Conservation (phyloP, 2,329 filamentous ascomycete genomes). For the Mycosphaerella sp. region DNA sequence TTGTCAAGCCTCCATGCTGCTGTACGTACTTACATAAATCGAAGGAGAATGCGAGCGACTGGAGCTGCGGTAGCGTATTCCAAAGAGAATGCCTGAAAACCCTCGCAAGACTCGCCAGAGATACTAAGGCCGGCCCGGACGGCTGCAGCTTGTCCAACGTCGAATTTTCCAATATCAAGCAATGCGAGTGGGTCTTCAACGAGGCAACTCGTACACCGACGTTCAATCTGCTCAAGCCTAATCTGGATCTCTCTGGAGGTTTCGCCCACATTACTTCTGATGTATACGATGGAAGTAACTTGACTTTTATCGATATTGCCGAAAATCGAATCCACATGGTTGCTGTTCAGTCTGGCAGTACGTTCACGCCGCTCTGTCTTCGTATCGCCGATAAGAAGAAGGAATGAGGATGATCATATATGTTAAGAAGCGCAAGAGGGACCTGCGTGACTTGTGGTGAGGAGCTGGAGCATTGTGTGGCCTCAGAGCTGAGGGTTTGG, state of each 20-base stretch:
- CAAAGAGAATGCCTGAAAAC: constrained; percentile 4
- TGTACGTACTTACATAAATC: not conserved
- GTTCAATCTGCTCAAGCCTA: constrained; percentile 6
- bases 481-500: too few relatives aligned
- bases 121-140: constrained; percentile 4
- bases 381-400: constrained; percentile 1
- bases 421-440: too few relatives aligned
- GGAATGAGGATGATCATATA: not conserved
- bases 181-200: constrained; percentile 10
- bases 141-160: constrained; percentile 9
- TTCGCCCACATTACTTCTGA: constrained; percentile 15
- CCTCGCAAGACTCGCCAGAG: constrained; percentile 1
- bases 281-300: constrained; percentile 8
- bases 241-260: constrained; percentile 1
- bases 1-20: not conserved
- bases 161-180: constrained; percentile 2
- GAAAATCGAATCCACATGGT: constrained; percentile 11
- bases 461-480: too few relatives aligned
- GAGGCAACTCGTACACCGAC: constrained; percentile 2
- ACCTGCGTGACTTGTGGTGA: too few relatives aligned
- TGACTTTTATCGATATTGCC: constrained; percentile 3
- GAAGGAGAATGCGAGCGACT: constrained; percentile 10
- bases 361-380: constrained; percentile 11
- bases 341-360: constrained; percentile 10
- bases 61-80: constrained; percentile 7